Conservation (phyloP, 306 rosid genomes). For the Dryas alaskensis region DNA sequence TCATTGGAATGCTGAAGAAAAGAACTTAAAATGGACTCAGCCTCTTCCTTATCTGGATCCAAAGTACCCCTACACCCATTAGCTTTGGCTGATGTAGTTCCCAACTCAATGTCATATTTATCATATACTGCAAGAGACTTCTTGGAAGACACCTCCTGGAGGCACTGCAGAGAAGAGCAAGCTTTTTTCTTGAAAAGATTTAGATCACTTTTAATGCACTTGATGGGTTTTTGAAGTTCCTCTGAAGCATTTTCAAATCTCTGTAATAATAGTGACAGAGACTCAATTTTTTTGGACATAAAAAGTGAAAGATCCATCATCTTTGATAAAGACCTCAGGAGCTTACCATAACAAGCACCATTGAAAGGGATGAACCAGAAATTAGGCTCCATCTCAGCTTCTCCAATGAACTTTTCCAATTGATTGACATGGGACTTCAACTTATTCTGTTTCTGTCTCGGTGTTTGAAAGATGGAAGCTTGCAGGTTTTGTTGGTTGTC, state of each 20-base stretch:
- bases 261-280: conserved; percentile 29
- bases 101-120: conserved; percentile 40
- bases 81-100: conserved; percentile 28
- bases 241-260: conserved; percentile 7
- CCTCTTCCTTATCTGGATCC: conserved; percentile 36
- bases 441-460: conserved; percentile 36
- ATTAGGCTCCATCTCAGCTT: conserved; percentile 73
- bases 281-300: conserved; percentile 42
- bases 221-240: conserved; percentile 31
- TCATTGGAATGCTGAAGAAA: conserved; percentile 47
- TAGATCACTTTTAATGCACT: conserved; percentile 33
- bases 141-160: conserved; percentile 34
- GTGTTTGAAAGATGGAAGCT: conserved; percentile 22
- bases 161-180: conserved; percentile 30
- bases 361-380: conserved; percentile 77
- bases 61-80: conserved; percentile 11
- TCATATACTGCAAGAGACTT: conserved; percentile 36
- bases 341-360: conserved; percentile 43
- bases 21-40: conserved; percentile 39
- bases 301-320: conserved; percentile 36
- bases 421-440: conserved; percentile 39
- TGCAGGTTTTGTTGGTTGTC: background rate
- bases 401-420: conserved; percentile 43
- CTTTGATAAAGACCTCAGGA: conserved; percentile 48
- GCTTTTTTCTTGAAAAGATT: conserved; percentile 39